These are phyloP conservation scores for Platanthera guangdongensis DNA, from an alignment of 106 monocot species.

Conservation along the genomic window DNA sequence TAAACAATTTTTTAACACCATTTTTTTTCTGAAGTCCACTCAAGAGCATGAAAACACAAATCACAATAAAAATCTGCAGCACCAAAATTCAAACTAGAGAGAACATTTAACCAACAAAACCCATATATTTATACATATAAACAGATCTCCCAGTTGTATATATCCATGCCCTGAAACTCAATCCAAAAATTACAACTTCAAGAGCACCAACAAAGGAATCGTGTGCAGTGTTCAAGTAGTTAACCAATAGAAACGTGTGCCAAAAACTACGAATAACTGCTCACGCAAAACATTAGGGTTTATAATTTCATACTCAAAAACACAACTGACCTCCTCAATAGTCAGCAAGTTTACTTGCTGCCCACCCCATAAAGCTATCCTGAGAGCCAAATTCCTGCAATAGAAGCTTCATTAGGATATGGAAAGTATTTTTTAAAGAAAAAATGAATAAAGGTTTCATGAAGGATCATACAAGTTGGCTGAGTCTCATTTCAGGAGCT, in stretches of 20 bases:
- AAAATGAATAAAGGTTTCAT: too few relatives aligned
- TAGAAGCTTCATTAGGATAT: neutral
- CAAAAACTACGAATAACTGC: neutral
- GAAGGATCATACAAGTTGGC: slow-evolving; percentile 57
- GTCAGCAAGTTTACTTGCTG: slow-evolving; percentile 25
- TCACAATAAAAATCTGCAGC: neutral
- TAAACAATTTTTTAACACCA: too few relatives aligned
- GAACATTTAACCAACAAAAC: neutral
- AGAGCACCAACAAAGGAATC: neutral
- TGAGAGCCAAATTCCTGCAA: slow-evolving; percentile 91
- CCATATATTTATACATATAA: neutral
- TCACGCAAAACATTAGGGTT: neutral
- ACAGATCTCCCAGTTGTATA: neutral
- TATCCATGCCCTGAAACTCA: neutral
- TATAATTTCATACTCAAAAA: neutral
- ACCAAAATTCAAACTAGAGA: neutral
- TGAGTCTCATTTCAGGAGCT: slow-evolving; percentile 60
- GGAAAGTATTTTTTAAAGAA: neutral
- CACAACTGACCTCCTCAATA: neutral
- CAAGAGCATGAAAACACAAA: neutral
- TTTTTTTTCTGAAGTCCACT: too few relatives aligned
- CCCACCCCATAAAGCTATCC: slow-evolving; percentile 58
- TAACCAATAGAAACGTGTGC: neutral
- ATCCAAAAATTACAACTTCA: neutral
- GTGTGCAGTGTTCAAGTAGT: neutral